Conservation (phyloP, 2,329 filamentous ascomycete species). For the Tolypocladium capitatum region DNA sequence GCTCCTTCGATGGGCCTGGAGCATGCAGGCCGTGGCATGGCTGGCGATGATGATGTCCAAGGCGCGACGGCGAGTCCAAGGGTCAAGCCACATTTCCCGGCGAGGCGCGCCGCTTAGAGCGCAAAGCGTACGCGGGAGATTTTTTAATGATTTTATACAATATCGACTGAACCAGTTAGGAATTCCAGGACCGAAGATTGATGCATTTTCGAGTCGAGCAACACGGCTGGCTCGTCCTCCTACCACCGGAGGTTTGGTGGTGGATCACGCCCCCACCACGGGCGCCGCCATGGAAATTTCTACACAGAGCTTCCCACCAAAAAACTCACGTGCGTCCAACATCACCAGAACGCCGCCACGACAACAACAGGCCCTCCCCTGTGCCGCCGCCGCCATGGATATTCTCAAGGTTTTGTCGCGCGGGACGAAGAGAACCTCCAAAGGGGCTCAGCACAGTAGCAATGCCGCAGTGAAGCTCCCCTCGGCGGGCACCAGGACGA, state of each 20-base stretch:
- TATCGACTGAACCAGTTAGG: not conserved
- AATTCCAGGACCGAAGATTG: not conserved
- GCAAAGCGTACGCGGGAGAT: too few relatives aligned
- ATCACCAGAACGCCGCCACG: not conserved
- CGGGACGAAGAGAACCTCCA: constrained; percentile 46
- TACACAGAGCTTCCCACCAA: not conserved
- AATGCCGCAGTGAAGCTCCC: constrained; percentile 35
- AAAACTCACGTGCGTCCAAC: not conserved
- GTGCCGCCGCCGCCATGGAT: constrained; percentile 38
- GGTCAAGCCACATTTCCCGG: not conserved
- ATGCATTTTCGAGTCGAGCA: not conserved
- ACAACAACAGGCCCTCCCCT: not conserved
- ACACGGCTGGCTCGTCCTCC: too few relatives aligned
- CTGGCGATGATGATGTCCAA: not conserved
- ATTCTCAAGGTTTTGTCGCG: constrained; percentile 61
- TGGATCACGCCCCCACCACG: too few relatives aligned
- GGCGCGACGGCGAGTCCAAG: not conserved
- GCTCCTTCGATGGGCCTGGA: not conserved
- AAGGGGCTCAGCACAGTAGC: constrained; percentile 15
- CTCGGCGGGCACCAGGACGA: constrained; percentile 48
- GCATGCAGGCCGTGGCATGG: not conserved
- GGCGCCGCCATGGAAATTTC: too few relatives aligned
- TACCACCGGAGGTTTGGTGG: too few relatives aligned
- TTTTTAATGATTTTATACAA: not conserved
- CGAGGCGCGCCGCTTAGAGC: not conserved